These are phyloP conservation scores for Ophiocordyceps camponoti-rufipedis DNA, from an alignment of 2,329 filamentous ascomycete genomes.

Conservation along the genomic window DNA sequence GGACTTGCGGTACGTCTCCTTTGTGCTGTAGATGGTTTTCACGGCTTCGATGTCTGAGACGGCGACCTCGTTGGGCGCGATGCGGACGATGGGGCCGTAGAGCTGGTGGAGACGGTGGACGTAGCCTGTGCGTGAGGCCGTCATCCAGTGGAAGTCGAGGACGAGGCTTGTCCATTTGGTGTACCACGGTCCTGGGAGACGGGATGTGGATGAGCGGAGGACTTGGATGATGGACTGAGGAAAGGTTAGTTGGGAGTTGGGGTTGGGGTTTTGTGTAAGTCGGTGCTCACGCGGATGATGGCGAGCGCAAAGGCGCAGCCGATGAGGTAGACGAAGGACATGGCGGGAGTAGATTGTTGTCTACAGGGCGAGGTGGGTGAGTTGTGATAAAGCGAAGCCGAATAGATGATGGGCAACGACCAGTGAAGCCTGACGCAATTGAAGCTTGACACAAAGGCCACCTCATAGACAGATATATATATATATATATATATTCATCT, in stretches of 20 bases:
- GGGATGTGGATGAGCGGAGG: conserved; percentile 3
- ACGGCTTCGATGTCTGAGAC: conserved; percentile 7
- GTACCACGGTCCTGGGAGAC: conserved; percentile 10
- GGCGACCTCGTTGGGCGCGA: conserved; percentile 8
- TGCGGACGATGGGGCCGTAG: conserved; percentile 10
- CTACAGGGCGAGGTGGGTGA: not conserved
- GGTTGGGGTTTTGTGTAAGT: not conserved
- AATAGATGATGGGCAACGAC: not conserved
- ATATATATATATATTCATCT: too few relatives aligned
- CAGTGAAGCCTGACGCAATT: too few relatives aligned
- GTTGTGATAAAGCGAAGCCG: not conserved
- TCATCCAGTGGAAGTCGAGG: conserved; percentile 5
- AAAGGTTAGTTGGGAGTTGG: not conserved
- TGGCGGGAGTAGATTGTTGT: not conserved
- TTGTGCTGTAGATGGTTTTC: conserved; percentile 14
- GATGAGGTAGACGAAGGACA: not conserved
- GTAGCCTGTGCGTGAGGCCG: conserved; percentile 4
- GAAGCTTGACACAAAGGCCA: too few relatives aligned
- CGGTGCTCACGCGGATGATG: not conserved
- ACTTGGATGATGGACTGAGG: not conserved
- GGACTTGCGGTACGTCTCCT: conserved; percentile 9
- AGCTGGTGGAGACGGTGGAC: conserved; percentile 8
- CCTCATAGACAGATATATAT: too few relatives aligned
- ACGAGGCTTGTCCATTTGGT: conserved; percentile 6
- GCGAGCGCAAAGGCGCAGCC: not conserved